Evolutionary conservation across 225 moss, liverwort and hornwort species (phyloP).

Genomic region (Pleurozium schreberi): DNA sequence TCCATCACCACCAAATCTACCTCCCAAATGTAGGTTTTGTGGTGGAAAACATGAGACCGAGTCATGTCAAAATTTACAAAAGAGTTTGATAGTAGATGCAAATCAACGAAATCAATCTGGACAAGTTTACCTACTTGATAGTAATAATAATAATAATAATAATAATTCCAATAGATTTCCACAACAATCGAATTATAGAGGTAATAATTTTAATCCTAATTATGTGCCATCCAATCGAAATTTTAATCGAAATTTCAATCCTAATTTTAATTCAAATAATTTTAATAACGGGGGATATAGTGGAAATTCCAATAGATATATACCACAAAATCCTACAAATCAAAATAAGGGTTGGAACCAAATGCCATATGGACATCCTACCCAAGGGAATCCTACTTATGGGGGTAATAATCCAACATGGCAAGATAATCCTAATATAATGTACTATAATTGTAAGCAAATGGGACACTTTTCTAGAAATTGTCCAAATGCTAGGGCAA

Average conservation of each 20-base stretch:
- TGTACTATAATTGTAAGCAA: neutral
- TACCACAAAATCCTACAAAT: neutral
- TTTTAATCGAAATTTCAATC: neutral
- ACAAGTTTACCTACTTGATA: neutral
- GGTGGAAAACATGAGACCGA: neutral
- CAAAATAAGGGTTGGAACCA: neutral
- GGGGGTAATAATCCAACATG: neutral
- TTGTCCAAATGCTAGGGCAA: neutral
- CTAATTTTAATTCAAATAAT: neutral
- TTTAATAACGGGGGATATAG: neutral
- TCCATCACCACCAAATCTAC: no score
- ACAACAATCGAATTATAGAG: neutral
- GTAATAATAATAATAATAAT: neutral
- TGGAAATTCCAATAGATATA: neutral
- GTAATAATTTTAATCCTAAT: neutral
- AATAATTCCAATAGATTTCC: neutral
- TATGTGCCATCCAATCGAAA: neutral
- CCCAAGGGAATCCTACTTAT: neutral
- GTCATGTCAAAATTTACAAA: neutral
- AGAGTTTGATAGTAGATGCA: neutral
- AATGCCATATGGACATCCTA: neutral
- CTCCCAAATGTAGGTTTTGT: neutral
- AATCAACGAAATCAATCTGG: rapidly evolving
- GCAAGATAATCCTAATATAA: neutral
- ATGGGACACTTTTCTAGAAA: neutral